Base-by-base conservation (phyloP, 148 eudicot genomes). In the Vaccinium vitisidaea region DNA sequence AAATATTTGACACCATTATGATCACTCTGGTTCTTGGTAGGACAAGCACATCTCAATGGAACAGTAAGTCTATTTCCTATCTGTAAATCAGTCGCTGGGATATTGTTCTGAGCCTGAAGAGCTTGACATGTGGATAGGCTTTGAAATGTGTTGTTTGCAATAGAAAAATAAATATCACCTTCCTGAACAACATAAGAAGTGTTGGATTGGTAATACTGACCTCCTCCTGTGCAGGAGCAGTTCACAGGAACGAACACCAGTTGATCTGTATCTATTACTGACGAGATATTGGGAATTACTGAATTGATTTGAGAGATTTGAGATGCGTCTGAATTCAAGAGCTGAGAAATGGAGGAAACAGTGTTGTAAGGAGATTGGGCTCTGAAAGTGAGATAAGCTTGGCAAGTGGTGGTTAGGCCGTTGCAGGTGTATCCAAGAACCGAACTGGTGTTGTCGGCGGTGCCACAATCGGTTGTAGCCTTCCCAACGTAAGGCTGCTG, bases 1-100 rank as follows among this genome's bases (percentile, higher is more conserved):
- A 97, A 85, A 84, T 92, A 96, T 79, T 83, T 93, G 3, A 92
- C 88, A 65, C 98, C 98, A 25, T 36, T 61, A 5, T 43, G 46
- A 39, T 81, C 87, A 55, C 82, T 85, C 76, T 96, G 99, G 25
- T 84, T 90, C 83, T 76, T 87, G 1, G 98, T 96, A 63, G 98
- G 99, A 87, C 99, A 96, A 75, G 96, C 98, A 85, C 99, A 96
- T 79, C 98, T 90, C 14, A 96, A 27, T 59, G 99, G 99, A 69
- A 96, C 89, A n/a, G 55, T 83, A 23, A 96, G 82, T 46, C 82
- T 91, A 27, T 86, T 80, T 52, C 92, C 90, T 9, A 81, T 49
- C 30, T 19, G 56, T 43, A 93, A 85, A 21, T 86, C 23, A 4
- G 71, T 32, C 27, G 27, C 69, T n/a, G 27, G 13, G 8, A 21